Conservation (phyloP, 106 monocot species). For the Alisma plantagoaquatica region DNA sequence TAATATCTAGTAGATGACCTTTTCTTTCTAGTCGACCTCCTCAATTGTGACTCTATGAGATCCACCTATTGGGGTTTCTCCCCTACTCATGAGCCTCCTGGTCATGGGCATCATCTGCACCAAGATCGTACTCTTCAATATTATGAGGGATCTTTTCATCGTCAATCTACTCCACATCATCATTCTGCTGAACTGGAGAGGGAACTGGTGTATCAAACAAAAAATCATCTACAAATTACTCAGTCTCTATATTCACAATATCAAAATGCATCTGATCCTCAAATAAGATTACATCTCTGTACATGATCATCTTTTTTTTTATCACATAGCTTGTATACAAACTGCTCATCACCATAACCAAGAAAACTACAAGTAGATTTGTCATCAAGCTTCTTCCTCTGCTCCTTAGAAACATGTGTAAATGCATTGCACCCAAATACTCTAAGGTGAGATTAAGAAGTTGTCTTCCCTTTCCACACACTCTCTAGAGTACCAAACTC, state of each 20-base stretch:
- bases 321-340: constrained; percentile 4
- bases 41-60: not conserved
- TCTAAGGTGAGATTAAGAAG: not conserved
- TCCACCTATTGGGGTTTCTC: not conserved
- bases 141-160: not conserved
- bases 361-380: constrained; percentile 3
- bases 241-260: not conserved
- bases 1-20: not conserved
- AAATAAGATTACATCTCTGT: constrained; percentile 4
- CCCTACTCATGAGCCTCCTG: not conserved
- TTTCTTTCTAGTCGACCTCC: not conserved
- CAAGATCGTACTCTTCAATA: not conserved
- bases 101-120: not conserved
- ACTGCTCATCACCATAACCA: constrained; percentile 5
- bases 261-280: not conserved
- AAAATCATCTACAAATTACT: not conserved
- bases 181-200: not conserved
- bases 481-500: not conserved
- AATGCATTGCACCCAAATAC: not conserved
- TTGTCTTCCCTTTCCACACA: not conserved
- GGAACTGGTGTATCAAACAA: not conserved
- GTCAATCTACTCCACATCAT: not conserved
- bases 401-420: not conserved
- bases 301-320: not conserved
- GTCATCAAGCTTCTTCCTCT: constrained; percentile 2